phyloP scores from a whole-genome alignment of 345 rosid genomes.

The Citrus trifoliata region DNA sequence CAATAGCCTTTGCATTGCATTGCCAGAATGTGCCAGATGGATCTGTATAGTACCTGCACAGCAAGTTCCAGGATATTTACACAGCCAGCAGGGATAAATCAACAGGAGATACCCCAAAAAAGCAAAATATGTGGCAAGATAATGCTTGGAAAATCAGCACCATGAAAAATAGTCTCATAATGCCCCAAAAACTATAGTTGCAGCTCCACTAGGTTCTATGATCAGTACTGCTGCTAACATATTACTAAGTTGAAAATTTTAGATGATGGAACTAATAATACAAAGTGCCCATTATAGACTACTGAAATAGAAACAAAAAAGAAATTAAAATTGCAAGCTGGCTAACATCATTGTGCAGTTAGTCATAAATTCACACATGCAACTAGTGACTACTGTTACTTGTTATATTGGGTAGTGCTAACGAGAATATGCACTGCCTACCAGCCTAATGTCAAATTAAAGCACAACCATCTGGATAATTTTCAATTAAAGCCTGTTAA shows the following conservation, averaged over 20 bases:
- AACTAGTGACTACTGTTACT: neutral
- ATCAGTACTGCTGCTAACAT: neutral
- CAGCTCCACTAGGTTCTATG: neutral
- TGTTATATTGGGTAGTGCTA: neutral
- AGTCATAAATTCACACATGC: neutral
- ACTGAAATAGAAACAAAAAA: neutral
- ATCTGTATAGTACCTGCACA: constrained; percentile 82
- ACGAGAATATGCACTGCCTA: neutral
- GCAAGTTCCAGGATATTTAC: neutral
- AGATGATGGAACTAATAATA: neutral
- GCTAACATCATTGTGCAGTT: neutral
- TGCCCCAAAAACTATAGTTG: neutral
- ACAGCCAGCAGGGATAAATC: neutral
- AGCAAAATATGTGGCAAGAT: neutral
- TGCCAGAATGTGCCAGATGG: constrained; percentile 99
- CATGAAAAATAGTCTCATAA: neutral
- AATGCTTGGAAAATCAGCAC: neutral
- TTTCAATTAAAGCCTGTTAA: neutral
- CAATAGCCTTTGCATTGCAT: constrained; percentile 97
- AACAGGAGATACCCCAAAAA: neutral
- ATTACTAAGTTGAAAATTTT: neutral
- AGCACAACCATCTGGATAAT: neutral
- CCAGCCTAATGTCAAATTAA: neutral
- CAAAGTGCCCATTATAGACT: neutral
- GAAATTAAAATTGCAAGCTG: neutral